Percentiles rank a stretch among this genome's conserved stretches.
phyloP scores from a whole-genome alignment of 495 filamentous ascomycete genomes.

The Xylaria flabelliformis region DNA sequence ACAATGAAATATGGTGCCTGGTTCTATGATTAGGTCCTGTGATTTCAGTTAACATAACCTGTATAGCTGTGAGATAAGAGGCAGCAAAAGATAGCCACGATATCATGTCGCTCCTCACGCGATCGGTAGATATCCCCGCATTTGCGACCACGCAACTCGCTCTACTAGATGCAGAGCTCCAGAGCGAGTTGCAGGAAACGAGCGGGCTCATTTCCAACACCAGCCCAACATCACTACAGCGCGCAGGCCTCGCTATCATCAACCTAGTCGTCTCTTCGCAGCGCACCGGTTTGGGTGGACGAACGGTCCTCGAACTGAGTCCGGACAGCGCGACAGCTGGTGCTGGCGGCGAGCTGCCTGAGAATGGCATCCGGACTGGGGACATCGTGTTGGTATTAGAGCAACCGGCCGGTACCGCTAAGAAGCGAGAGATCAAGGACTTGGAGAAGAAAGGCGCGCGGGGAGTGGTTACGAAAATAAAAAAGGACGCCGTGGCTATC shows the following conservation, averaged over 20 bases:
- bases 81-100: not conserved
- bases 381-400: conserved; percentile 87
- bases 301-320: conserved; percentile 80
- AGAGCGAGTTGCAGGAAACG: conserved; percentile 78
- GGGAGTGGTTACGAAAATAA: conserved; percentile 81
- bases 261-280: conserved; percentile 78
- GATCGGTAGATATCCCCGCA: conserved; percentile 66
- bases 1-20: no score
- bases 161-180: conserved; percentile 79
- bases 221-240: conserved; percentile 76
- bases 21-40: not conserved
- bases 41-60: not conserved
- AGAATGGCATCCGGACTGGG: conserved; percentile 85
- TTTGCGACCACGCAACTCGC: conserved; percentile 82
- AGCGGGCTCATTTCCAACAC: conserved; percentile 70
- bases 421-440: conserved; percentile 73
- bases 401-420: conserved; percentile 71
- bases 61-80: not conserved
- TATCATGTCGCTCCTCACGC: conserved; percentile 49
- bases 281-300: conserved; percentile 90
- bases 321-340: conserved; percentile 70
- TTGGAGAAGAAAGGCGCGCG: conserved; percentile 69
- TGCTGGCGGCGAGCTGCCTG: conserved; percentile 61
- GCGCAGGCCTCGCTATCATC: conserved; percentile 84
- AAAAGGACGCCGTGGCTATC: conserved; percentile 69